phyloP scores from a whole-genome alignment of 202 grass and related monocot genomes.

The Miscanthus sacchariflorus region DNA sequence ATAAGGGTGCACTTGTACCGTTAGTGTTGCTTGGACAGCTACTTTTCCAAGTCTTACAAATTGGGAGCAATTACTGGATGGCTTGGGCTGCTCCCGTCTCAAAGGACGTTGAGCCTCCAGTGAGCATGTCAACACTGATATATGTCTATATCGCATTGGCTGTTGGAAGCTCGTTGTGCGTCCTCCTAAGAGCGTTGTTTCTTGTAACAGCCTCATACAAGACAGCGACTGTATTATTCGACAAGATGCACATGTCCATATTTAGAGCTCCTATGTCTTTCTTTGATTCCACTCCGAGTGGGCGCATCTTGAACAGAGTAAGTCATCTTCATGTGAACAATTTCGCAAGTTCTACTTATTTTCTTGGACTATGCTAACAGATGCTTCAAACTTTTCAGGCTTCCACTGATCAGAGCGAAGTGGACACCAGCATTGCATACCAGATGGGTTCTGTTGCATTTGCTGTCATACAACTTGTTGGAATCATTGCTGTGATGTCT shows the following conservation, averaged over 20 bases:
- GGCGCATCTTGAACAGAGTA: slow-evolving; percentile 88
- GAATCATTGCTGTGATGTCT: slow-evolving; percentile 92
- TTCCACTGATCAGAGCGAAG: slow-evolving; percentile 93
- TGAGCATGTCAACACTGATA: slow-evolving; percentile 65
- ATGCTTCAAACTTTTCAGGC: slow-evolving; percentile 52
- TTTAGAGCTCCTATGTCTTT: slow-evolving; percentile 93
- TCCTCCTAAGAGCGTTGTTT: slow-evolving; percentile 71
- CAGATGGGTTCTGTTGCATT: slow-evolving; percentile 71
- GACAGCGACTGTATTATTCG: slow-evolving; percentile 78
- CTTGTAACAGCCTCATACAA: slow-evolving; percentile 80
- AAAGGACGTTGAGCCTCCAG: slow-evolving; percentile 60
- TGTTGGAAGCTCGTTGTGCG: slow-evolving; percentile 62
- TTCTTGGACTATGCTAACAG: slow-evolving; percentile 26
- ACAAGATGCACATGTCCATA: slow-evolving; percentile 87
- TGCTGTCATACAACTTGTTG: slow-evolving; percentile 73
- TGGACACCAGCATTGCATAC: slow-evolving; percentile 69
- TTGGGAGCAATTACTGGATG: slow-evolving; percentile 96
- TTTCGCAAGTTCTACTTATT: slow-evolving; percentile 4
- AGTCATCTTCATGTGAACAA: slow-evolving; percentile 34
- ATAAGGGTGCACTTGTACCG: slow-evolving; percentile 76
- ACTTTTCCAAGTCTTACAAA: slow-evolving; percentile 88
- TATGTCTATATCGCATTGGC: slow-evolving; percentile 77
- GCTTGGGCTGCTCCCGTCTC: slow-evolving; percentile 86
- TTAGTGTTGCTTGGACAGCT: slow-evolving; percentile 75
- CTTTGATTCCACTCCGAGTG: slow-evolving; percentile 91